These are phyloP conservation scores for Epichloe coenophiala DNA, from an alignment of 2,329 filamentous ascomycete species.

Conservation along the genomic window DNA sequence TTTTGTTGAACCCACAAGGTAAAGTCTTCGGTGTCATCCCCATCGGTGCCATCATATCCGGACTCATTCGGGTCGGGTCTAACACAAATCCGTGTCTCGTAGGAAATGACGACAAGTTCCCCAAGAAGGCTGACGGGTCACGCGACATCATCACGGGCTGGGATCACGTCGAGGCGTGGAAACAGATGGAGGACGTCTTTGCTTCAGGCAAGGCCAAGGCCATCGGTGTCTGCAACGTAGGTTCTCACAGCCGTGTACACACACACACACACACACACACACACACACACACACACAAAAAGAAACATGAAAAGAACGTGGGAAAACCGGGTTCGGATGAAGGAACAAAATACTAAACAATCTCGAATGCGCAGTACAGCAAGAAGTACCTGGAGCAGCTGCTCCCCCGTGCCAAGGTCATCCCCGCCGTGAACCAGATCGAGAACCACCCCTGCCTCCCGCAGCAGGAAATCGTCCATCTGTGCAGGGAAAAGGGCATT, in stretches of 20 bases:
- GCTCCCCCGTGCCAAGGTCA: slow-evolving; percentile 34
- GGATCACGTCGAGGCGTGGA: slow-evolving; percentile 66
- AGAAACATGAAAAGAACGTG: neutral
- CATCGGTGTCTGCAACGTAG: slow-evolving; percentile 43
- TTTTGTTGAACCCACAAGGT: slow-evolving; percentile 68
- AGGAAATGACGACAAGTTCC: slow-evolving; percentile 61
- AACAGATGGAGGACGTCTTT: slow-evolving; percentile 56
- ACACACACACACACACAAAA: too few species aligned
- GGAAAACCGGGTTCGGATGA: too few species aligned
- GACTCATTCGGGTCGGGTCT: too few species aligned
- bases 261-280: neutral
- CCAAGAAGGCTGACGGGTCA: slow-evolving; percentile 57
- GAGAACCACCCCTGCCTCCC: slow-evolving; percentile 61
- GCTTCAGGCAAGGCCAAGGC: slow-evolving; percentile 41
- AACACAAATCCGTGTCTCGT: neutral
- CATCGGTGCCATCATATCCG: neutral
- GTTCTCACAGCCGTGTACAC: slow-evolving; percentile 4
- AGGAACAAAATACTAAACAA: too few species aligned
- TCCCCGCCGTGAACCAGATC: slow-evolving; percentile 58
- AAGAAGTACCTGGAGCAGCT: slow-evolving; percentile 41
- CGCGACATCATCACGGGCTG: slow-evolving; percentile 58
- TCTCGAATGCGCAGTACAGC: slow-evolving; percentile 30
- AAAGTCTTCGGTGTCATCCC: slow-evolving; percentile 8
- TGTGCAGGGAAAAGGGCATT: slow-evolving; percentile 55
- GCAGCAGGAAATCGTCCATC: slow-evolving; percentile 58